Evolutionary conservation across 2,329 filamentous ascomycete species (phyloP).

Genomic region (Penicillium sp.): DNA sequence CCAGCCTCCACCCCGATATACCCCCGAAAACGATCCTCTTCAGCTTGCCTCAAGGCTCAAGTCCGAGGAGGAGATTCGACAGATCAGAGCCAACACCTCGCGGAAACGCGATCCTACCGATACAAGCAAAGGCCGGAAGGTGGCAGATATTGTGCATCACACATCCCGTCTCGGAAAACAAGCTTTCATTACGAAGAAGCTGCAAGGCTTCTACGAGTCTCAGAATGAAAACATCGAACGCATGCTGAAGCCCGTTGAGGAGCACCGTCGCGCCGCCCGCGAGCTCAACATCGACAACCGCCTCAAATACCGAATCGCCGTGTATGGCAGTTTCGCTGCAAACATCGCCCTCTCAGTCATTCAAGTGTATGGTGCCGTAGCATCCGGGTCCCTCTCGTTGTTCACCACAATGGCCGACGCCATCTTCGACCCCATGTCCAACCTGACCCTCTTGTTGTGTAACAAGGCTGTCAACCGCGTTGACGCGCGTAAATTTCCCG

Average conservation of each 20-base stretch:
- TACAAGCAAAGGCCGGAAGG: slow-evolving; percentile 8
- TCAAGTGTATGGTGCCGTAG: slow-evolving; percentile 83
- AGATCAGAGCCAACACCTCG: slow-evolving; percentile 75
- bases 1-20: slow-evolving; percentile 53
- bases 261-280: slow-evolving; percentile 76
- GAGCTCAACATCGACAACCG: slow-evolving; percentile 79
- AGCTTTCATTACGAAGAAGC: slow-evolving; percentile 29
- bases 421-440: slow-evolving; percentile 87
- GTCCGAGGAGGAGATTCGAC: slow-evolving; percentile 67
- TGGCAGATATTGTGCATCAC: slow-evolving; percentile 15
- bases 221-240: slow-evolving; percentile 94
- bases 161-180: slow-evolving; percentile 42
- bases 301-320: slow-evolving; percentile 59
- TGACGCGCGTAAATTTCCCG: slow-evolving; percentile 80
- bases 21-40: slow-evolving; percentile 71
- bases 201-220: slow-evolving; percentile 78
- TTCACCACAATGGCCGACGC: slow-evolving; percentile 98
- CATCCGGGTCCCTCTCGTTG: slow-evolving; percentile 85
- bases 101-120: slow-evolving; percentile 56
- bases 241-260: slow-evolving; percentile 86
- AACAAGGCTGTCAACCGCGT: slow-evolving; percentile 85
- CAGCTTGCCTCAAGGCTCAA: slow-evolving; percentile 74
- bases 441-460: slow-evolving; percentile 79
- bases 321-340: slow-evolving; percentile 66
- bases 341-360: slow-evolving; percentile 75